A percentile compares a stretch with the other conserved stretches of the same genome.
Conservation (phyloP, 495 filamentous ascomycete species). For the Trichocladium antarcticum region DNA sequence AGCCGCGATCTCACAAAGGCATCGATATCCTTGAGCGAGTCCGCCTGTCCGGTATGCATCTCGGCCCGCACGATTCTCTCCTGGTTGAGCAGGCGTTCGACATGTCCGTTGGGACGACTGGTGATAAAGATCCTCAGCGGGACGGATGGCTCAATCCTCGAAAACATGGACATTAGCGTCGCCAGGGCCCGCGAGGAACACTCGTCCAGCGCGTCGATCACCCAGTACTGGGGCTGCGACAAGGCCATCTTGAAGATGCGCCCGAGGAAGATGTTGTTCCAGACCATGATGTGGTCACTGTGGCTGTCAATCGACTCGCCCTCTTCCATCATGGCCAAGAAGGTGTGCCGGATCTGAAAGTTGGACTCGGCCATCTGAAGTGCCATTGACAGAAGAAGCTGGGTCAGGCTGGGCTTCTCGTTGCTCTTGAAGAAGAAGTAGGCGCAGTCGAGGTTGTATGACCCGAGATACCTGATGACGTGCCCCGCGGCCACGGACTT, state of each 20-base stretch:
- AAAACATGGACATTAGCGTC: constrained; percentile 22
- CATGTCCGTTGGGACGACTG: constrained; percentile 16
- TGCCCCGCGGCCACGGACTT: constrained; percentile 18
- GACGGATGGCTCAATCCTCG: constrained; percentile 15
- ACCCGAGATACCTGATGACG: constrained; percentile 13
- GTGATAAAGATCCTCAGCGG: constrained; percentile 27
- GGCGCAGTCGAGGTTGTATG: constrained; percentile 12
- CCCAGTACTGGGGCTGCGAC: constrained; percentile 17
- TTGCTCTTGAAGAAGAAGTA: constrained; percentile 18
- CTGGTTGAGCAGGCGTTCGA: constrained; percentile 2
- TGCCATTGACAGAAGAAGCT: constrained; percentile 13
- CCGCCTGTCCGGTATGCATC: constrained; percentile 12
- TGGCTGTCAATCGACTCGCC: constrained; percentile 7
- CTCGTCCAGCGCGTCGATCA: constrained; percentile 22
- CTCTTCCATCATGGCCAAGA: constrained; percentile 16
- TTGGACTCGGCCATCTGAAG: constrained; percentile 22
- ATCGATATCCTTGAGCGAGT: constrained; percentile 13
- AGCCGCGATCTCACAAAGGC: constrained; percentile 5
- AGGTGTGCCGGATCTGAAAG: constrained; percentile 13
- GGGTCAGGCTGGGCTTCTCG: constrained; percentile 4
- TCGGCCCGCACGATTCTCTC: not conserved
- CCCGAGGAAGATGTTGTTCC: constrained; percentile 18
- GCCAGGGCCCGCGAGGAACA: constrained; percentile 2
- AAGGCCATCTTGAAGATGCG: constrained; percentile 18
- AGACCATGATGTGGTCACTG: constrained; percentile 18